Conservation (phyloP, 2,329 filamentous ascomycete genomes). For the Aspergillus clavatus region DNA sequence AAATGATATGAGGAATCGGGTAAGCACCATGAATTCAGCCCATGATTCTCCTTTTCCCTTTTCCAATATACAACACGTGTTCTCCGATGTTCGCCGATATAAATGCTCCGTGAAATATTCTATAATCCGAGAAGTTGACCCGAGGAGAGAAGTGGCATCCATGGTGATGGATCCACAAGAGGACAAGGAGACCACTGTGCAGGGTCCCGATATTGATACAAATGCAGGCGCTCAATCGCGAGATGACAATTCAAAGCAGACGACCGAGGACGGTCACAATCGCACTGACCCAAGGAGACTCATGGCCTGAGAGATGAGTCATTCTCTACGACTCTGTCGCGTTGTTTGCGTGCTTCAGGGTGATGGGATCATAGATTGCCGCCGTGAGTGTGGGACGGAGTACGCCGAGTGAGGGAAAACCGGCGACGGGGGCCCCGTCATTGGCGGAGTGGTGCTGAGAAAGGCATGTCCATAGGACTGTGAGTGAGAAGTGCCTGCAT, state of each 20-base stretch:
- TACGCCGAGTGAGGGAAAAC: slow-evolving; percentile 28
- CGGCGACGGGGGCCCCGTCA: slow-evolving; percentile 34
- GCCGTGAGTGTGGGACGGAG: slow-evolving; percentile 24
- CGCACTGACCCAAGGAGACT: slow-evolving; percentile 11
- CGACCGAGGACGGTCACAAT: slow-evolving; percentile 8
- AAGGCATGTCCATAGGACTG: slow-evolving; percentile 27
- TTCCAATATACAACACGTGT: slow-evolving; percentile 6
- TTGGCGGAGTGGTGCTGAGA: slow-evolving; percentile 30
- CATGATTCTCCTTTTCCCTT: slow-evolving; percentile 3
- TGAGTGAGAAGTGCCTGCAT: slow-evolving; percentile 19
- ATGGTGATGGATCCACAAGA: slow-evolving; percentile 9
- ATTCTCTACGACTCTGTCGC: no score
- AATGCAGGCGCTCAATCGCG: slow-evolving; percentile 28
- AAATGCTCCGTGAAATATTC: slow-evolving; percentile 3
- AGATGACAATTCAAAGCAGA: slow-evolving; percentile 14
- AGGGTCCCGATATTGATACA: slow-evolving; percentile 15
- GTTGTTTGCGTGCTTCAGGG: no score
- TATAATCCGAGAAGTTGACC: neutral
- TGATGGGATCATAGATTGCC: slow-evolving; percentile 26
- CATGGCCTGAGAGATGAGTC: no score
- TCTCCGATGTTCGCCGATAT: slow-evolving; percentile 11
- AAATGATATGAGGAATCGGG: slow-evolving; percentile 3
- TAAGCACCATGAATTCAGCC: slow-evolving; percentile 7
- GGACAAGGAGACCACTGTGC: slow-evolving; percentile 8
- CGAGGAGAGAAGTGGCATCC: slow-evolving; percentile 4